Base-by-base conservation (phyloP, 306 rosid genomes). In the Astragalus membranaceus region DNA sequence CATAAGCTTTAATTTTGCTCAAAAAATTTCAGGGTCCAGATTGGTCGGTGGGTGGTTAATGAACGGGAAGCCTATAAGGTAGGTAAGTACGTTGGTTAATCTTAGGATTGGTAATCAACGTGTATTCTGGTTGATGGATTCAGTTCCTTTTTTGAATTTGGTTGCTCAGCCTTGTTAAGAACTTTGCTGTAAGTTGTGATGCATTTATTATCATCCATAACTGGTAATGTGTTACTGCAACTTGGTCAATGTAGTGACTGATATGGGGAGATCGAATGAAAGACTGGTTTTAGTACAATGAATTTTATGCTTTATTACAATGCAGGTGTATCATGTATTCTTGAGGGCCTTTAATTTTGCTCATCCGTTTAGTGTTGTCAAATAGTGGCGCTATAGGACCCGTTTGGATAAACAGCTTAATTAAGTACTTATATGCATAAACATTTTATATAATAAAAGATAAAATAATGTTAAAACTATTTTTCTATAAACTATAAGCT, bases 11-110 rank as follows among this genome's bases (percentile, higher is more conserved):
- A 90, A 86, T 86, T 83, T 76, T 79, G 64, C 80, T 86, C 69
- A 29, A 52, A 77, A 73, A 41, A 20, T 89, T 92, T 85, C 95
- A 89, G 96, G 92, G 85, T 82, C 76, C 82, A 72, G 79, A 76
- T 83, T 81, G 81, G 67, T 80, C 51, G 64, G 96, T 92, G 83
- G 75, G 81, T 82, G 63, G 41, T 72, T 78, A 69, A 84, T 73
- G 92, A 86, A 53, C 42, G 57, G 76, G 81, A 75, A 80, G 81
- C 80, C 57, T 75, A 78, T 70, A 79, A 72, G 68, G 59, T 85
- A 78, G 96, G 87, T 87, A 80, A 85, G 91, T 72, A n/a, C 72
- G 77, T 73, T 75, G 64, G 46, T 70, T 75, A 76, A 75, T 77
- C 56, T 53, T 75, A 72, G 67, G 79, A 23, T 59, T 75, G 77